Conservation (phyloP, 441 rosid species). For the Populus hybrid region DNA sequence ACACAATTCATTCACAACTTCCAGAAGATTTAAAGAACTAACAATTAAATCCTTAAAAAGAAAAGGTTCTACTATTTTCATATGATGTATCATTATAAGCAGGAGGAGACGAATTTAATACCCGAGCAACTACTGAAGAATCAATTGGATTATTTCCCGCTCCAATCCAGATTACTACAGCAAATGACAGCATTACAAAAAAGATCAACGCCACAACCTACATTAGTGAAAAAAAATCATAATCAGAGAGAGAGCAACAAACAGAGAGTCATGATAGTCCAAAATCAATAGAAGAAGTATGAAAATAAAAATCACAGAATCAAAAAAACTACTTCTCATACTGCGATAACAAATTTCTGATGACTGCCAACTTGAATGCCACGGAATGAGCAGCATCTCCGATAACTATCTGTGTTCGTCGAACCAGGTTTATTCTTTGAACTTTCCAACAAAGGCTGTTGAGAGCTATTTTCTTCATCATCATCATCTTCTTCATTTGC, state of each 20-base stretch:
- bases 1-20: neutral
- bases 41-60: neutral
- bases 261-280: neutral
- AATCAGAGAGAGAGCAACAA: neutral
- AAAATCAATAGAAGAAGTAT: slow-evolving; percentile 4
- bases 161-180: slow-evolving; percentile 57
- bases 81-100: neutral
- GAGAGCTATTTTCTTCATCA: slow-evolving; percentile 63
- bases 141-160: slow-evolving; percentile 35
- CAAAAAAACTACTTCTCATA: slow-evolving; percentile 22
- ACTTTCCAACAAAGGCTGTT: slow-evolving; percentile 49
- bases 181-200: slow-evolving; percentile 44
- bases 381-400: slow-evolving; percentile 52
- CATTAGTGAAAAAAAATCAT: neutral
- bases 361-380: slow-evolving; percentile 54
- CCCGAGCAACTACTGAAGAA: slow-evolving; percentile 51
- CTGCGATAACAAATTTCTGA: slow-evolving; percentile 65
- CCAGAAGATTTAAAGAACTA: neutral
- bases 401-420: slow-evolving; percentile 29
- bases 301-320: slow-evolving; percentile 10
- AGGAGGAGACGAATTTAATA: slow-evolving; percentile 24
- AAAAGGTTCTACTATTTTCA: neutral
- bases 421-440: slow-evolving; percentile 33
- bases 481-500: slow-evolving; percentile 82
- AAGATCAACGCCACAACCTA: slow-evolving; percentile 43